Percentiles rank a stretch among this genome's conserved stretches.
Conservation (phyloP, 2,329 filamentous ascomycete genomes). For the Fusarium tjaetaba region DNA sequence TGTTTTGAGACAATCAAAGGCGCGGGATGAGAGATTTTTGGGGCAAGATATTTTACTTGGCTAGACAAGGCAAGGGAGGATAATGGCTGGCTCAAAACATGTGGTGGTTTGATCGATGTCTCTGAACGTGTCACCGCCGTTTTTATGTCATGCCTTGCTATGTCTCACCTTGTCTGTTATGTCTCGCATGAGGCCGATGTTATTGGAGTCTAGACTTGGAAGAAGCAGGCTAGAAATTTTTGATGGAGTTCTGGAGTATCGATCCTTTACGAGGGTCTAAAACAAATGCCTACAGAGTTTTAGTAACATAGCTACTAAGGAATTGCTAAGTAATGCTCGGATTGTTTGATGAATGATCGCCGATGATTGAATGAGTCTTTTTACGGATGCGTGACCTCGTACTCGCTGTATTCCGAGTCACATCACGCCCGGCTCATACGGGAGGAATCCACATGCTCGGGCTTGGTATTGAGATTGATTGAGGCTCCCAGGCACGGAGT, state of each 20-base stretch:
- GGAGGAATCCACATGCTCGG: constrained; percentile 18
- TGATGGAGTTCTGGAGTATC: constrained; percentile 17
- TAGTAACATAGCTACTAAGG: constrained; percentile 4
- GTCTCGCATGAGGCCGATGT: constrained; percentile 14
- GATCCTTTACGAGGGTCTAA: constrained; percentile 1
- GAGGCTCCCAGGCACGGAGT: constrained; percentile 20
- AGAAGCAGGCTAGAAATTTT: constrained; percentile 21
- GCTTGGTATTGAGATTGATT: constrained; percentile 9
- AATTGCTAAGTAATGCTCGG: background rate
- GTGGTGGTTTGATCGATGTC: constrained; percentile 20
- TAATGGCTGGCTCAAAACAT: constrained; percentile 17
- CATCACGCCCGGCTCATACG: constrained; percentile 27
- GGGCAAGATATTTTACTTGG: constrained; percentile 5
- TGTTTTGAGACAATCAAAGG: constrained; percentile 14
- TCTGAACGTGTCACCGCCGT: constrained; percentile 29
- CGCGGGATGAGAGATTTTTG: background rate
- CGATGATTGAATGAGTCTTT: background rate
- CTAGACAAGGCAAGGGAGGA: constrained; percentile 31
- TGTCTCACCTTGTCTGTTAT: constrained; percentile 29
- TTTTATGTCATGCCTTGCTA: constrained; percentile 28
- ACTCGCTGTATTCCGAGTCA: constrained; percentile 6
- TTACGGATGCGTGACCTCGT: constrained; percentile 6
- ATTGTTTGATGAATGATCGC: background rate
- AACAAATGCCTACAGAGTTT: constrained; percentile 2
- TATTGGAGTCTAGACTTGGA: constrained; percentile 5